These are phyloP conservation scores for Artemisia tridentata DNA, from an alignment of 129 eudicot genomes.

Conservation along the genomic window DNA sequence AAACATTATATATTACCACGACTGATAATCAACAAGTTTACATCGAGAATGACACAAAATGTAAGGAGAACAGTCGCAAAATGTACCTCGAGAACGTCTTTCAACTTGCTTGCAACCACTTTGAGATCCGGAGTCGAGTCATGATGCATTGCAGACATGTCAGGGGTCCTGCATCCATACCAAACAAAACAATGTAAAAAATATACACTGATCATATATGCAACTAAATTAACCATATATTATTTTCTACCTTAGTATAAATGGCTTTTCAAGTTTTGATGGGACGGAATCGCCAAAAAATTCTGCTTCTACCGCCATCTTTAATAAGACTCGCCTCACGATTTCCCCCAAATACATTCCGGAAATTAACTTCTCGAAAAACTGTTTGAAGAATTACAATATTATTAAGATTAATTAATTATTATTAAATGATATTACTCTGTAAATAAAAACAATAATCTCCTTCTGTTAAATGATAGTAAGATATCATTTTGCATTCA, in stretches of 20 bases:
- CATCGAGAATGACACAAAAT: not conserved
- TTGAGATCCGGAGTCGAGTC: conserved; percentile 83
- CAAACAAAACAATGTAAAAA: not conserved
- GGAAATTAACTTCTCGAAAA: conserved; percentile 72
- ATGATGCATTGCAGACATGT: conserved; percentile 94
- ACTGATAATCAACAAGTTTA: not conserved
- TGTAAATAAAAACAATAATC: no score
- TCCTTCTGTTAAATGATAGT: no score
- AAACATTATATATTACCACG: not conserved
- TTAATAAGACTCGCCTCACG: conserved; percentile 63
- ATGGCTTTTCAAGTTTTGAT: conserved; percentile 62
- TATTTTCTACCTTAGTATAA: conserved; percentile 55
- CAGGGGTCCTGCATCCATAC: conserved; percentile 68
- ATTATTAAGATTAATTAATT: not conserved
- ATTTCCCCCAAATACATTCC: conserved; percentile 95
- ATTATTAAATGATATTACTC: no score
- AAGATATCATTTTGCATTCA: no score
- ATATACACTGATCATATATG: not conserved
- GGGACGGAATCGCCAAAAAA: conserved; percentile 78
- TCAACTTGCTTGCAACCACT: conserved; percentile 75
- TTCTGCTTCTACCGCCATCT: conserved; percentile 75
- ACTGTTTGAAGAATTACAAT: conserved; percentile 31
- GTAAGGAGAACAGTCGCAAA: no score
- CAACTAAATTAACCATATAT: conserved; percentile 4
- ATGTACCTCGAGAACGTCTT: conserved; percentile 76